Conservation (phyloP, 2,329 filamentous ascomycete genomes). For the Neofusicoccum umdonicola region DNA sequence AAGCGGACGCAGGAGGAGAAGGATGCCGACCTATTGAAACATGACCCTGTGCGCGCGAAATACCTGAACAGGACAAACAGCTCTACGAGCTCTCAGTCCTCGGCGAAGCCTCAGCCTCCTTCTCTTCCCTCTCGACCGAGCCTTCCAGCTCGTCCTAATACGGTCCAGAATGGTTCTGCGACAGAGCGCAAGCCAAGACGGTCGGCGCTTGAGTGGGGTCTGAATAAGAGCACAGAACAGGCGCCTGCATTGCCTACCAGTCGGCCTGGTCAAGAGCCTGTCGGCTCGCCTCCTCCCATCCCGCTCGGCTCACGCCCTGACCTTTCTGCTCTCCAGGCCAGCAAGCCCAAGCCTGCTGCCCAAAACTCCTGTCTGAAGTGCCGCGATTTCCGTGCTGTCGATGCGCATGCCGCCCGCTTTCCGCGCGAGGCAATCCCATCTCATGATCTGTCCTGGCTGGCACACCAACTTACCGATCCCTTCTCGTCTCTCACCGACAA, state of each 20-base stretch:
- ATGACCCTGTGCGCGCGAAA: conserved; percentile 17
- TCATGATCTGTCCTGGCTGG: conserved; percentile 67
- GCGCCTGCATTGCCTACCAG: conserved; percentile 28
- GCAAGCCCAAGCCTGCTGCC: conserved; percentile 33
- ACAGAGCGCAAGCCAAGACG: conserved; percentile 35
- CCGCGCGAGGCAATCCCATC: conserved; percentile 72
- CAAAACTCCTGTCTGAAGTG: conserved; percentile 66
- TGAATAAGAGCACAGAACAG: conserved; percentile 41
- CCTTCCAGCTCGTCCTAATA: conserved; percentile 25
- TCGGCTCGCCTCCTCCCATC: conserved; percentile 47
- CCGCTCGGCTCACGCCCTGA: conserved; percentile 58
- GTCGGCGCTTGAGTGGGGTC: conserved; percentile 47
- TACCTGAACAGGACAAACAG: not conserved
- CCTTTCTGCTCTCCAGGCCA: conserved; percentile 54
- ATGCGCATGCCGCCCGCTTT: conserved; percentile 73
- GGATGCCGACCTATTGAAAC: conserved; percentile 36
- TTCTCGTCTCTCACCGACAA: conserved; percentile 86
- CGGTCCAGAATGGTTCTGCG: conserved; percentile 20
- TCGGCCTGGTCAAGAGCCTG: conserved; percentile 5
- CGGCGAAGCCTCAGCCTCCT: conserved; percentile 18
- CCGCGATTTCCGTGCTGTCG: conserved; percentile 81
- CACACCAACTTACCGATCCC: conserved; percentile 71
- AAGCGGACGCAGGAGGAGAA: conserved; percentile 44
- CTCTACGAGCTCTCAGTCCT: conserved; percentile 5
- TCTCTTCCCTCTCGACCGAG: conserved; percentile 29